Conservation (phyloP, 1,284 basidiomycete genomes). For the Phylloboletellus chloephorus region DNA sequence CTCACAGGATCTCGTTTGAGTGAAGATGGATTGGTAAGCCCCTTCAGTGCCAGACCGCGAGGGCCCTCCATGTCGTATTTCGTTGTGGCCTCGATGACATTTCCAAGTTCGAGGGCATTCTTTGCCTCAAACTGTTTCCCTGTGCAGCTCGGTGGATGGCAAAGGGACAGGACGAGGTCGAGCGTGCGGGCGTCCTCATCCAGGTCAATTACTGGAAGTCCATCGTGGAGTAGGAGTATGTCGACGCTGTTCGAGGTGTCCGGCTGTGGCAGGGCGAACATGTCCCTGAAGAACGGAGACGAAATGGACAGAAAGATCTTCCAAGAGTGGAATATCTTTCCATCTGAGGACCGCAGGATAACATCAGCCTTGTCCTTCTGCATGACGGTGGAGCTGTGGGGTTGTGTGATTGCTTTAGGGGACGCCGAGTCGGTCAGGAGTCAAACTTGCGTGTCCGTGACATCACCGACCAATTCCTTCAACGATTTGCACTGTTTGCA, state of each 20-base stretch:
- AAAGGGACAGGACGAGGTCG: slow-evolving; percentile 25
- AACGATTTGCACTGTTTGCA: no score
- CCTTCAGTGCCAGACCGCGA: slow-evolving; percentile 1
- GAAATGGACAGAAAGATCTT: slow-evolving; percentile 23
- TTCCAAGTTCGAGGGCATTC: slow-evolving; percentile 3
- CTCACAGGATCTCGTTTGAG: slow-evolving; percentile 12
- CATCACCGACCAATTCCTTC: no score
- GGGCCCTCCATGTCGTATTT: slow-evolving; percentile 23
- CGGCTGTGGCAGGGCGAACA: slow-evolving; percentile 25
- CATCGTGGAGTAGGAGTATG: neutral
- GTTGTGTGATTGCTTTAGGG: slow-evolving; percentile 1
- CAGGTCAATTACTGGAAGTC: slow-evolving; percentile 21
- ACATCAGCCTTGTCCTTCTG: slow-evolving; percentile 20
- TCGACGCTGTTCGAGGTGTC: neutral
- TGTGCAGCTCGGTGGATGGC: slow-evolving; percentile 20
- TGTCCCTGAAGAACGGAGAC: slow-evolving; percentile 28
- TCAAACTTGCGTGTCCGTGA: no score
- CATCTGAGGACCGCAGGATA: slow-evolving; percentile 28
- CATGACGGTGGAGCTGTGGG: slow-evolving; percentile 6
- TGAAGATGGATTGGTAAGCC: slow-evolving; percentile 1
- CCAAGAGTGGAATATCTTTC: slow-evolving; percentile 23
- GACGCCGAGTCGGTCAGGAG: neutral
- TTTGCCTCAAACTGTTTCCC: neutral
- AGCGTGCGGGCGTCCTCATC: slow-evolving; percentile 28
- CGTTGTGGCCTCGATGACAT: slow-evolving; percentile 10